phyloP scores from a whole-genome alignment of 805 yeast species.

The Ascoidea asiatica region DNA sequence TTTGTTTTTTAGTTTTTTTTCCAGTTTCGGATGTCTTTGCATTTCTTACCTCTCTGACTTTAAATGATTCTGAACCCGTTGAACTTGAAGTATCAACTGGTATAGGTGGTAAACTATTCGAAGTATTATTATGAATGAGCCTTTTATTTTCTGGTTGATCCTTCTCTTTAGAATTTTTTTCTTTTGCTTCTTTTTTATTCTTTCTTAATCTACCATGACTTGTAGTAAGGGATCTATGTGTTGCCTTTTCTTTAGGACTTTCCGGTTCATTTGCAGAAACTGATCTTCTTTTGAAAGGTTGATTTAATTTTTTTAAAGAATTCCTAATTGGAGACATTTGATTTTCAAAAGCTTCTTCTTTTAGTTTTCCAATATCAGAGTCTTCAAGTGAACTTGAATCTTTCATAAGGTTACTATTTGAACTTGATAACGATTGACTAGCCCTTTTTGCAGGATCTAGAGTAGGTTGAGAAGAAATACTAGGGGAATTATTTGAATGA shows the following conservation, averaged over 20 bases:
- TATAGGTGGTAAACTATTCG: neutral
- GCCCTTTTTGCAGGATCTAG: neutral
- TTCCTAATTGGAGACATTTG: constrained; percentile 7
- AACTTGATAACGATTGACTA: neutral
- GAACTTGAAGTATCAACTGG: neutral
- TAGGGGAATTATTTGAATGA: neutral
- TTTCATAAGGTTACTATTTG: neutral
- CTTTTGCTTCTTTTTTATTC: neutral
- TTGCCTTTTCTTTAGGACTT: constrained; percentile 11
- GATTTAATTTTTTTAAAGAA: constrained; percentile 8
- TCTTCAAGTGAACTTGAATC: neutral
- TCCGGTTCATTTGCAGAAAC: constrained; percentile 33
- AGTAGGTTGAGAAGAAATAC: neutral
- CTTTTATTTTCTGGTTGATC: neutral
- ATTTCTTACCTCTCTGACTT: constrained; percentile 10
- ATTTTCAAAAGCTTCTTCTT: too few species aligned
- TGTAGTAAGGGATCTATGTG: constrained; percentile 28
- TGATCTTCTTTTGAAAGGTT: constrained; percentile 26
- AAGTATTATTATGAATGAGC: neutral
- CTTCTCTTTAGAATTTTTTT: neutral
- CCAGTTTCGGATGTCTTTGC: constrained; percentile 10
- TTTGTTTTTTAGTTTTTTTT: constrained; percentile 41
- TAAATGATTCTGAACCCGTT: constrained; percentile 1
- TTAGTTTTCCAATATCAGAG: too few species aligned
- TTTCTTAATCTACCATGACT: neutral